Conservation (phyloP, 2,329 filamentous ascomycete genomes). For the Colletotrichum sp. region DNA sequence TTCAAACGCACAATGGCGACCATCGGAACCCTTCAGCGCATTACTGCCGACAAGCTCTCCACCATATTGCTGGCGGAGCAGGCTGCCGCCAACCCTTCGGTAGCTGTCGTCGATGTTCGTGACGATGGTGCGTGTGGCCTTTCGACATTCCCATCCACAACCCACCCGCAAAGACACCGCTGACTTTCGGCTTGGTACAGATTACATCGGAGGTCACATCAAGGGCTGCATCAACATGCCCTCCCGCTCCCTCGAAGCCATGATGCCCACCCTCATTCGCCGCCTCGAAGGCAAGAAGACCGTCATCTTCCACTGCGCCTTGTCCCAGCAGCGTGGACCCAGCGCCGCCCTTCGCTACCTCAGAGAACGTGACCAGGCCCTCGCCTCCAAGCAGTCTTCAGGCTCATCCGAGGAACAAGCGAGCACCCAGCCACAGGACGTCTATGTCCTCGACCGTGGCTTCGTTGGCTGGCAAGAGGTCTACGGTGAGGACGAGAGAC, state of each 20-base stretch:
- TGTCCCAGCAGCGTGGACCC: conserved; percentile 90
- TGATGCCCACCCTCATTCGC: conserved; percentile 82
- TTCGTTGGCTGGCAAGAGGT: conserved; percentile 90
- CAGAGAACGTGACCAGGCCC: conserved; percentile 65
- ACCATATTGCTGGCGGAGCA: conserved; percentile 62
- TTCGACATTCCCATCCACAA: neutral
- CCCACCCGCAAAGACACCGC: neutral
- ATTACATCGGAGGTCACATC: conserved; percentile 93
- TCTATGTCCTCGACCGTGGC: conserved; percentile 82
- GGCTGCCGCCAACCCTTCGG: conserved; percentile 43
- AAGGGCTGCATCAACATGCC: conserved; percentile 77
- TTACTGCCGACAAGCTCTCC: conserved; percentile 73
- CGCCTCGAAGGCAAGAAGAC: conserved; percentile 77
- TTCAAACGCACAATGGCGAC: conserved; percentile 47
- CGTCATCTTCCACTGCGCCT: conserved; percentile 92
- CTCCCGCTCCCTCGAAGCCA: conserved; percentile 72
- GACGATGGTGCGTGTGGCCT: conserved; percentile 67
- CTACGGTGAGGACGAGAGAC: conserved; percentile 75
- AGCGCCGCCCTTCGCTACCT: conserved; percentile 82
- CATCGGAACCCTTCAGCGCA: conserved; percentile 67
- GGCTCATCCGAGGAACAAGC: neutral
- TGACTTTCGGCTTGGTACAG: conserved; percentile 44
- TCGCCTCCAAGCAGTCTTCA: conserved; percentile 25
- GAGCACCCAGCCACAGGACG: conserved; percentile 61
- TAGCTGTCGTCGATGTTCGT: conserved; percentile 87